These are phyloP conservation scores for Tolypocladium nubicola DNA, from an alignment of 2,329 filamentous ascomycete genomes.

Conservation along the genomic window DNA sequence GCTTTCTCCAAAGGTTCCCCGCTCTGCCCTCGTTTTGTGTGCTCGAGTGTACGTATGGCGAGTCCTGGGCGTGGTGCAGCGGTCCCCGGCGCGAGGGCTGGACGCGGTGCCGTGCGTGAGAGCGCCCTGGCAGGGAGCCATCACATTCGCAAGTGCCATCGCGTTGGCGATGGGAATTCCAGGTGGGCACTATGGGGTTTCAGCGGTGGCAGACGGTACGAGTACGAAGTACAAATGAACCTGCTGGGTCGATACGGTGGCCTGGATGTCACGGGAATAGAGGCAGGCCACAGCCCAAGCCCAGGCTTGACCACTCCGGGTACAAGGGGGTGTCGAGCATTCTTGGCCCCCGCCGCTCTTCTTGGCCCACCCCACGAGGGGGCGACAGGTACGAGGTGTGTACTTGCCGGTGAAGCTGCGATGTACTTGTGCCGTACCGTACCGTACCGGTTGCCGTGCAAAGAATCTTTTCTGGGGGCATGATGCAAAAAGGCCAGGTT, in stretches of 20 bases:
- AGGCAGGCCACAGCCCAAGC: neutral
- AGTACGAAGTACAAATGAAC: neutral
- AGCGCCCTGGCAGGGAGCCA: too few species aligned
- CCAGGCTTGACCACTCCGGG: neutral
- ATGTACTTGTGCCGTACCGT: neutral
- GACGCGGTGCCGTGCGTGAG: neutral
- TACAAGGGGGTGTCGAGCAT: neutral
- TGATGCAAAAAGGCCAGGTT: neutral
- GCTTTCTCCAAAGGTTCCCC: neutral
- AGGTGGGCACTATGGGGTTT: neutral
- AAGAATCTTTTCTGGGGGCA: conserved; percentile 4
- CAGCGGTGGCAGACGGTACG: neutral
- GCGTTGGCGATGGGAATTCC: neutral
- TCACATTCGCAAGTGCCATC: neutral
- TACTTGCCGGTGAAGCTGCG: neutral
- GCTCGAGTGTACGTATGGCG: neutral
- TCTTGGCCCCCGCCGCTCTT: conserved; percentile 1
- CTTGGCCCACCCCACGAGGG: conserved; percentile 5
- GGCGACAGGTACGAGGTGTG: conserved; percentile 8
- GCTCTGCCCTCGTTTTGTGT: neutral
- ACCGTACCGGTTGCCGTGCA: conserved; percentile 2
- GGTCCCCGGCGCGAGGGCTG: neutral
- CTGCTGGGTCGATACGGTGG: neutral
- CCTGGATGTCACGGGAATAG: neutral
- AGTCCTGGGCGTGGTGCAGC: neutral